Percentiles rank a stretch among this genome's conserved stretches.
Conservation (phyloP, 805 yeast genomes). For the Metschnikowia lachancei region DNA sequence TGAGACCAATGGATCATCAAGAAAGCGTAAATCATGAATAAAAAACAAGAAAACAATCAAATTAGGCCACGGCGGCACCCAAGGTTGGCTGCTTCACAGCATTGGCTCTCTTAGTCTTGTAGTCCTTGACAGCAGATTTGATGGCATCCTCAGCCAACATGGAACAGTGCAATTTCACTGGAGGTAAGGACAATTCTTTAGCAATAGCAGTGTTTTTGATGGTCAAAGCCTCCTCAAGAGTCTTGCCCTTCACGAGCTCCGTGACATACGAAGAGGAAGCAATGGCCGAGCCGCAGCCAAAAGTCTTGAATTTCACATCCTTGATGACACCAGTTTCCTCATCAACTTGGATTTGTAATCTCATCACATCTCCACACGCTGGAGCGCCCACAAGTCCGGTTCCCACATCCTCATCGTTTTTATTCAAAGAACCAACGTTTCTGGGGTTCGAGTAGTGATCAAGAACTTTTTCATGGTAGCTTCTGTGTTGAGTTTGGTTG, state of each 20-base stretch:
- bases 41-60: too few relatives aligned
- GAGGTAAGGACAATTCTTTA: slow-evolving; percentile 90
- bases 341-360: slow-evolving; percentile 89
- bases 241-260: slow-evolving; percentile 91
- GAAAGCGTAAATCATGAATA: too few relatives aligned
- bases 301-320: slow-evolving; percentile 96
- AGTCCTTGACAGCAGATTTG: slow-evolving; percentile 94
- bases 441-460: slow-evolving; percentile 97
- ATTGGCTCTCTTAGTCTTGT: slow-evolving; percentile 70
- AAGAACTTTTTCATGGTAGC: slow-evolving; percentile 89
- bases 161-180: slow-evolving; percentile 95
- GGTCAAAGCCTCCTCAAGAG: slow-evolving; percentile 87
- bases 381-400: slow-evolving; percentile 99
- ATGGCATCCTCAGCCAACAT: slow-evolving; percentile 99
- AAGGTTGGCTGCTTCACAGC: slow-evolving; percentile 49
- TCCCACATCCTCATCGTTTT: slow-evolving; percentile 73
- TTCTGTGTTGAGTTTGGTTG: slow-evolving; percentile 21
- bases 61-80: slow-evolving; percentile 35
- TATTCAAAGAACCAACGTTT: slow-evolving; percentile 91
- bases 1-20: too few relatives aligned
- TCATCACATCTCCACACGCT: slow-evolving; percentile 99
- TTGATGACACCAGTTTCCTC: slow-evolving; percentile 87
- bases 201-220: slow-evolving; percentile 95
- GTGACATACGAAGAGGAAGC: slow-evolving; percentile 95
- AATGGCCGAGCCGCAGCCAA: slow-evolving; percentile 99